Percentiles rank a stretch among this genome's conserved stretches.
These are phyloP conservation scores for Chrysophaeum taylorii DNA, from an alignment of 352 stramenopile species.

Conservation along the genomic window DNA sequence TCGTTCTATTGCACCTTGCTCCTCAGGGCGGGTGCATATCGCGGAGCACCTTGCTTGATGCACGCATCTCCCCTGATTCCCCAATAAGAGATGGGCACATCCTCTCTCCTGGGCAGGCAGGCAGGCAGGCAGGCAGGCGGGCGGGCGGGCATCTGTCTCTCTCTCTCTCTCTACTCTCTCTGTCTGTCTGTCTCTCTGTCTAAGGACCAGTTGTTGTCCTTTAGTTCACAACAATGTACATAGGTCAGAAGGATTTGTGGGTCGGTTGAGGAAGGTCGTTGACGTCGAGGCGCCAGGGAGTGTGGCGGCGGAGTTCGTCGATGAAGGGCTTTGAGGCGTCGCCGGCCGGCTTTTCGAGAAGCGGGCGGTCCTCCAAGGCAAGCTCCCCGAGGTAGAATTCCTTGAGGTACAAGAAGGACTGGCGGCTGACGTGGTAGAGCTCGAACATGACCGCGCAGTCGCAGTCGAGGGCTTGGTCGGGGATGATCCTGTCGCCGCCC, in stretches of 20 bases:
- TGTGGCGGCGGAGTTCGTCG: slow-evolving; percentile 9
- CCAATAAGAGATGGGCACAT: no score
- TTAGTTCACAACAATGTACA: no score
- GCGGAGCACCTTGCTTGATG: no score
- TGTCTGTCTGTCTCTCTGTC: no score
- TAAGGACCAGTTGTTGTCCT: no score
- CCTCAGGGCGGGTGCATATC: no score
- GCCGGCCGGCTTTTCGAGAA: slow-evolving; percentile 1
- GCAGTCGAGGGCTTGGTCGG: slow-evolving; percentile 64
- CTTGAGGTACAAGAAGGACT: slow-evolving; percentile 75
- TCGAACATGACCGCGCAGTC: slow-evolving; percentile 77
- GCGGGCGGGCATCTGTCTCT: no score
- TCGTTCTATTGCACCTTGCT: no score
- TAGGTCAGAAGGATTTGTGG: not conserved
- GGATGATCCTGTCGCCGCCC: slow-evolving; percentile 64
- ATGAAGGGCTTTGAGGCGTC: slow-evolving; percentile 19
- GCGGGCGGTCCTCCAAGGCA: slow-evolving; percentile 48
- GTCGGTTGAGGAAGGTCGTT: not conserved
- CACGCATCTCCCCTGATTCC: no score
- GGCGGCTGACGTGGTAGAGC: slow-evolving; percentile 74
- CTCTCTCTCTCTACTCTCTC: no score
- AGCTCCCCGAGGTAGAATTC: slow-evolving; percentile 79
- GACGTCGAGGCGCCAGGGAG: not conserved
- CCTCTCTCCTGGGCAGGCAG: no score
- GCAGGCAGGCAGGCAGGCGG: no score